Base-by-base conservation (phyloP, 1,284 basidiomycete genomes). In the Ganoderma meredithae region DNA sequence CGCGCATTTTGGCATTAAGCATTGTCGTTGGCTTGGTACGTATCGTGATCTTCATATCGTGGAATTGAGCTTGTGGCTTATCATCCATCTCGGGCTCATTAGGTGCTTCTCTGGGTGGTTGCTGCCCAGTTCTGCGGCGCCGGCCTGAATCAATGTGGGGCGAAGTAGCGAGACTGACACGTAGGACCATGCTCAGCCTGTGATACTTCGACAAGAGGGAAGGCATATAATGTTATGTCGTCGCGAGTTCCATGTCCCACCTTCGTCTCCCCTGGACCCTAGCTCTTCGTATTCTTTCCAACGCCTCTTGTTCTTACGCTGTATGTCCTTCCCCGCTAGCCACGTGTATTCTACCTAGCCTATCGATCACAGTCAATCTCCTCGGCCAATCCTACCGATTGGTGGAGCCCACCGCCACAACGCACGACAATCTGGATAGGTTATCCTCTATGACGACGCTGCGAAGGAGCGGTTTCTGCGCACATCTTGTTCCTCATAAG, bases 41-140 rank as follows among this genome's bases (percentile, higher is more conserved):
- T n/a, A 12, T 60, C 70, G 53, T 40, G 55, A 55, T 43, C 40
- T 41, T 58, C 56, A 44, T 6, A 60, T 72, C 36, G 61, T 58
- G 27, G 56, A 66, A 25, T 69, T 40, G 33, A n/a, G 15, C 58
- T 59, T 62, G 27, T 55, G 62, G 56, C 69, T 75, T 52, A 69
- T 67, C 62, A 63, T 44, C 68, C 66, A 36, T 69, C 36, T 65
- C 49, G 59, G 44, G 64, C 64, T 58, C 68, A 60, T 55, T 71
- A 94, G 91, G 74, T 95, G 55, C 79, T 97, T 62, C 70, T 96
- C 2, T 98, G 94, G 83, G 80, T 97, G 61, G 81, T 97, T 68
- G 81, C 90, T 25, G 95, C 96, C 3, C 91, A 95, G 79, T 92
- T 95, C 79, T 98, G 96, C 76, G 96, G 96, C 9, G 88, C 90